Evolutionary conservation across 2,329 filamentous ascomycete genomes (phyloP), one percentile per base, ranked within the genome.

Genomic region (Trichoderma atroviride): DNA sequence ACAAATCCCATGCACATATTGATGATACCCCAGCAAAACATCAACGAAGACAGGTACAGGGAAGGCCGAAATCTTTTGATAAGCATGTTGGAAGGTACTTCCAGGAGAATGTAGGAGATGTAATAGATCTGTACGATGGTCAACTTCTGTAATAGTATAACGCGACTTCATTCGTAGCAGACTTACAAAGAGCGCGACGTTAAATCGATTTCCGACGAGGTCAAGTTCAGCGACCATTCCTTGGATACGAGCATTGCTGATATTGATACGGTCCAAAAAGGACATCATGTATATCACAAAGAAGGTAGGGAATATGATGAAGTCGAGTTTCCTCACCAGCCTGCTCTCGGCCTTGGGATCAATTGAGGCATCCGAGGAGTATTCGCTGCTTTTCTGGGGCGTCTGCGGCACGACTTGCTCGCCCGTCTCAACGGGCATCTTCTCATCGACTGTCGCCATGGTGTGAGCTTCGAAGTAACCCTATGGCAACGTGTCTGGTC

Each of bases 1-100:
- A 88, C 83, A 13, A 85, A 73, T n/a, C 86, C 87, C 78, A 85
- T 84, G 9, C 83, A 79, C 19, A 83, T 84, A 40, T 84, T 80
- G 70, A 78, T 76, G 43, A 78, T 73, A 27, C 79, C 77, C 88
- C 87, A 89, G 2, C 83, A 73, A 5, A 84, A 76, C 86, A 89
- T 85, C 72, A 87, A 84, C 70, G 76, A 79, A 4, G 84, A 83
- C 33, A 88, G 83, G 81, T 83, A 87, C 63, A 85, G 72, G 3
- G 81, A 84, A 3, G 85, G 87, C 6, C 84, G 82, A 60, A 84
- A 78, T 27, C 79, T 80, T 76, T 86, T 87, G 79, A 89, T 83
- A 75, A 86, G 82, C 57, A 88, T 79, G 76, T 88, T 88, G 70
- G 83, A 84, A 1, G 87, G 87, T 19, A 88, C 83, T 71, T 88